Percentiles rank a stretch among this genome's conserved stretches.
Conservation (phyloP, 371 early-diverging fungal species). For the Mucor piriformis region DNA sequence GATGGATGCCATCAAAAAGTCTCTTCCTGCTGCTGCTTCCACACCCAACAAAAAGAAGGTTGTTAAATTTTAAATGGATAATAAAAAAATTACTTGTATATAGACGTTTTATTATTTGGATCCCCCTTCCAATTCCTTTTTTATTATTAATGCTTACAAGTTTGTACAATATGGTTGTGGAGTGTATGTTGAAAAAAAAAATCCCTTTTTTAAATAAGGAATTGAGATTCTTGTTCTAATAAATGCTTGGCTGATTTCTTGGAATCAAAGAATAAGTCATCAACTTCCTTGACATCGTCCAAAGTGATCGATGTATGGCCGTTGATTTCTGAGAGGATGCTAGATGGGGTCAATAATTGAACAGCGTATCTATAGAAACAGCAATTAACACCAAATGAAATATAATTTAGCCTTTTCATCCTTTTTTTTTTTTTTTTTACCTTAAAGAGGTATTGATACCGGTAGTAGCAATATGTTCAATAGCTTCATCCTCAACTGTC, state of each 20-base stretch:
- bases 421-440: too few species aligned
- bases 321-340: constrained; percentile 82
- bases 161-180: constrained; percentile 3
- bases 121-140: neutral
- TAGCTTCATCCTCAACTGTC: constrained; percentile 72
- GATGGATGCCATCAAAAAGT: constrained; percentile 25
- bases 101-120: constrained; percentile 3
- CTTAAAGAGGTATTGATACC: constrained; percentile 82
- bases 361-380: constrained; percentile 81
- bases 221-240: constrained; percentile 45
- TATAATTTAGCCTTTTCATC: neutral
- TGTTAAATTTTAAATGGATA: constrained; percentile 24
- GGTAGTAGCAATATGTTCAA: constrained; percentile 78
- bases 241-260: constrained; percentile 82
- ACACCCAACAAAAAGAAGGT: constrained; percentile 24
- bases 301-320: constrained; percentile 77
- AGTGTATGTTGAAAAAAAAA: too few species aligned
- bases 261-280: constrained; percentile 89
- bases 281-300: constrained; percentile 87
- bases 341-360: constrained; percentile 94
- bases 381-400: constrained; percentile 16
- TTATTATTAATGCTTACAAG: constrained; percentile 1
- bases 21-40: neutral
- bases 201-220: constrained; percentile 34
- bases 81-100: neutral